Percentiles rank a stretch among this genome's conserved stretches.
phyloP scores from a whole-genome alignment of 2,329 filamentous ascomycete species.

The Fonsecaea pedrosoi region DNA sequence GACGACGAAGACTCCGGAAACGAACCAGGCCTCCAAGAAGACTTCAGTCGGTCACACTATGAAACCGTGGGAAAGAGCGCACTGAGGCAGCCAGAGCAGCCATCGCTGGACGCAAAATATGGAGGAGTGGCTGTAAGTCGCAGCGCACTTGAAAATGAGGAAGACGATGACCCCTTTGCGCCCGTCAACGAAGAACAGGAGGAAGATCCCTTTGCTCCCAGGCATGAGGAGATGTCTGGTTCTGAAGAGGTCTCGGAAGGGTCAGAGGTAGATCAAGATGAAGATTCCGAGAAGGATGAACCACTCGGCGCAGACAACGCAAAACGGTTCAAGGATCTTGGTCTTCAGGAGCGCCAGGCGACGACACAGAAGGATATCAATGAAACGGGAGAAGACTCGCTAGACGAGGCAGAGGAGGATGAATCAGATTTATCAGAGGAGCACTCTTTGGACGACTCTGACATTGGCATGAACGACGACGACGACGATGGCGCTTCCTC shows the following conservation, averaged over 20 bases:
- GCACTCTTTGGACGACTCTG: conserved; percentile 32
- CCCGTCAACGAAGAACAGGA: conserved; percentile 39
- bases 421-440: conserved; percentile 40
- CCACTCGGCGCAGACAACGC: conserved; percentile 40
- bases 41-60: conserved; percentile 84
- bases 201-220: conserved; percentile 36
- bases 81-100: conserved; percentile 73
- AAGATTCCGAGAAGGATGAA: conserved; percentile 44
- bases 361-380: conserved; percentile 20
- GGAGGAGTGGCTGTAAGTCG: conserved; percentile 75
- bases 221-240: conserved; percentile 16
- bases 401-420: conserved; percentile 44
- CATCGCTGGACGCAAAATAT: conserved; percentile 79
- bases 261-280: conserved; percentile 37
- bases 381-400: conserved; percentile 35
- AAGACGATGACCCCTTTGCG: conserved; percentile 40
- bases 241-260: conserved; percentile 37
- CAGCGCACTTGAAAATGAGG: conserved; percentile 57
- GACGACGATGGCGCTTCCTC: conserved; percentile 43
- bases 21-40: conserved; percentile 51
- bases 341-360: conserved; percentile 38
- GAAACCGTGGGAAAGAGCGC: conserved; percentile 83
- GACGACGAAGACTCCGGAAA: conserved; percentile 62
- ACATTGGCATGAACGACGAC: conserved; percentile 47
- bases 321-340: conserved; percentile 38